Conservation (phyloP, 331 rosid species). For the Quercus lobata region DNA sequence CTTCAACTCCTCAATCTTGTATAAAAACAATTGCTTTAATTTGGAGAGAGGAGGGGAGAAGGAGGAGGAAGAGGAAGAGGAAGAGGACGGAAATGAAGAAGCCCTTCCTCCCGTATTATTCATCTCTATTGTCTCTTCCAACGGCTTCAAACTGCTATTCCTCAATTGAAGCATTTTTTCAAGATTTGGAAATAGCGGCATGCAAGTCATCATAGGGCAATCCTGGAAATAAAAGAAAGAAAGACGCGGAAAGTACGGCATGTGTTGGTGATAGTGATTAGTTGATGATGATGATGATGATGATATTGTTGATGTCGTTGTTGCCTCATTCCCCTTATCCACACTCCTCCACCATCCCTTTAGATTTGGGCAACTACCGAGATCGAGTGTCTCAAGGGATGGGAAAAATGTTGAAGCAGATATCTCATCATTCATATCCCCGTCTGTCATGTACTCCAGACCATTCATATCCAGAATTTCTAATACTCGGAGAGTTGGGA, state of each 20-base stretch:
- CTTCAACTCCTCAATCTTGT: background rate
- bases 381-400: constrained; percentile 2
- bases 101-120: too few species aligned
- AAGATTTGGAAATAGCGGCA: too few species aligned
- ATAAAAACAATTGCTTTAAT: background rate
- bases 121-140: too few species aligned
- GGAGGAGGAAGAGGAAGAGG: too few species aligned
- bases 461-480: too few species aligned
- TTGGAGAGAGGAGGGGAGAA: background rate
- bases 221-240: background rate
- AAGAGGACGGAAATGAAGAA: too few species aligned
- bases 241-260: constrained; percentile 1
- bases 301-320: too few species aligned
- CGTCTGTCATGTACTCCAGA: background rate
- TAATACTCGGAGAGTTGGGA: too few species aligned
- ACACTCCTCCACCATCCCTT: constrained; percentile 7
- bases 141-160: too few species aligned
- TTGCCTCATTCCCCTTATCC: background rate
- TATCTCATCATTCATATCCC: background rate
- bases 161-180: fast-evolving
- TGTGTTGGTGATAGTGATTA: background rate
- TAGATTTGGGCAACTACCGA: background rate
- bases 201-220: background rate
- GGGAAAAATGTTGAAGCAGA: background rate
- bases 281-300: too few species aligned